Base-by-base conservation (phyloP, 2,329 filamentous ascomycete genomes). In the Calonectria hawksworthii region DNA sequence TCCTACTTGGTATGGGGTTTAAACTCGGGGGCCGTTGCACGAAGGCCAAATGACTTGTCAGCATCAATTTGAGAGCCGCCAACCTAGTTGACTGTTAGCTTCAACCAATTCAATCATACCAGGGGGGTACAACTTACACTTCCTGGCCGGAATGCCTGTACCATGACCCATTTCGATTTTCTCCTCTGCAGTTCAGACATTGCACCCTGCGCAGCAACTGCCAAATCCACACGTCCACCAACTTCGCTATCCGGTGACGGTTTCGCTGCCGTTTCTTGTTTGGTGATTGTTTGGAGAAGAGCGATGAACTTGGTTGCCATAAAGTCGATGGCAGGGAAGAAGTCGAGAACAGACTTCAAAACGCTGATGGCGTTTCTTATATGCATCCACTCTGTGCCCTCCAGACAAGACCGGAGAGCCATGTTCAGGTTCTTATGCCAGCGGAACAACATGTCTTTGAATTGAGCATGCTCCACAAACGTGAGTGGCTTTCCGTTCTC, bases 321-420 rank as follows among this genome's bases (percentile, higher is more conserved):
- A 84, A 95, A 97, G 82, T 98, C 95, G 73, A 99, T 92, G 21
- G 93, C 94, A 5, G 97, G 98, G 89, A 98, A 99, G 80, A 93
- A 90, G 66, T 95, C 92, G 30, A 95, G 91, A 63, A 98, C 90
- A 14, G 92, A 90, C 83, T 97, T 98, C 74, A 99, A 89, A 5
- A 99, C 90, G 73, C 94, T 97, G 78, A 99, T 98, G 56, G 96
- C 95, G 83, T 99, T 99, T 70, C 96, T 93, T 83, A 99, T 98
- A 84, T 98, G 96, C 94, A 98, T 98, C 91, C 97, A 99, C 85
- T 99, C 96, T 38, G 92, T 93, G 34, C 94, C 93, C 23, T 92
- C 92, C 61, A 99, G 89, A 83, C 96, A 98, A 47, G 91, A 90
- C 83, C 96, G 96, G 70, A 99, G 88, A 3, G 96, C 95, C 65